A percentile compares a stretch with the other conserved stretches of the same genome.
phyloP scores from a whole-genome alignment of 1,139 yeast genomes.

The Hemisphaericaspora xylanilytica region DNA sequence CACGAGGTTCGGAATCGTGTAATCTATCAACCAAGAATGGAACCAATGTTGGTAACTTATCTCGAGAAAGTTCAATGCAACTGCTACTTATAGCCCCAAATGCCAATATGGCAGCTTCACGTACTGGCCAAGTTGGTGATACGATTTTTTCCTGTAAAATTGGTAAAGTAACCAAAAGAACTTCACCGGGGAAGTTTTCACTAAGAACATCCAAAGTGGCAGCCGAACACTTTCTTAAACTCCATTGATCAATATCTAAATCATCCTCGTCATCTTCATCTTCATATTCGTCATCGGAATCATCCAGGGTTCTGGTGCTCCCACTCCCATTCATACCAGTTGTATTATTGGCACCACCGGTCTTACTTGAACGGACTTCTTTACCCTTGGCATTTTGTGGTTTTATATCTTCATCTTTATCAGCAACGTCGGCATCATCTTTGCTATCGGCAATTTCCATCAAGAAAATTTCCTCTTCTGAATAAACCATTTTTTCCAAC shows the following conservation, averaged over 20 bases:
- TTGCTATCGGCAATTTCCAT: constrained; percentile 71
- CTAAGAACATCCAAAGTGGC: constrained; percentile 87
- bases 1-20: constrained; percentile 75
- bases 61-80: constrained; percentile 68
- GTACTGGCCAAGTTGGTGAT: constrained; percentile 75
- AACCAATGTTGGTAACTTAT: constrained; percentile 73
- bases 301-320: constrained; percentile 17
- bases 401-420: constrained; percentile 80
- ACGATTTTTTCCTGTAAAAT: constrained; percentile 67
- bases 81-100: constrained; percentile 95
- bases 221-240: constrained; percentile 88
- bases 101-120: constrained; percentile 92
- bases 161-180: constrained; percentile 69
- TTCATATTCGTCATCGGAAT: constrained; percentile 52
- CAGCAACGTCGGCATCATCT: constrained; percentile 67
- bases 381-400: constrained; percentile 74
- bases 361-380: constrained; percentile 45
- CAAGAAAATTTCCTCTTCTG: constrained; percentile 73
- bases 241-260: constrained; percentile 74
- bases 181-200: constrained; percentile 62
- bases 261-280: constrained; percentile 71
- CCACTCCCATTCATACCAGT: constrained; percentile 12
- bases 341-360: constrained; percentile 7
- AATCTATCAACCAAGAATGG: constrained; percentile 83
- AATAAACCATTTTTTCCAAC: constrained; percentile 80